Evolutionary conservation across 768 basidiomycete genomes (phyloP), one percentile per base, ranked within the genome.

Genomic region (Termitomyces bulborhizus): DNA sequence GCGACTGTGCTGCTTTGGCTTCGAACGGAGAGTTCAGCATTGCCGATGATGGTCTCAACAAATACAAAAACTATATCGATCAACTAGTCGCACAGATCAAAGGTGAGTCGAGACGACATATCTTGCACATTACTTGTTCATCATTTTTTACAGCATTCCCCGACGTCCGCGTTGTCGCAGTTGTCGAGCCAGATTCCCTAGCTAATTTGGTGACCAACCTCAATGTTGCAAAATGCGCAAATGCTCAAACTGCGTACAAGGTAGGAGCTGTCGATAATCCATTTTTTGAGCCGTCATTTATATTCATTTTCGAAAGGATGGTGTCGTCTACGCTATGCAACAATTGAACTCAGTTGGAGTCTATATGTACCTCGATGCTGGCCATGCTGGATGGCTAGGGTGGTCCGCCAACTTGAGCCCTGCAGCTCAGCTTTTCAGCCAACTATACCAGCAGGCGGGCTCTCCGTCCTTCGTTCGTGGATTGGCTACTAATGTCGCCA

Each of bases 171-270:
- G 79, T 86, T 58, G 76, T 85, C 43, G 83, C 84, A 47, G 81
- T 84, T 65, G 76, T 84, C 52, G 84, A 85, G 67, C 83, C 84
- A 57, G 84, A 85, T 67, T 83, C 83, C 41, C 70, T 86, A 45
- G 84, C 83, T 56, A 85, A 85, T 72, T 63, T 86, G 62, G 84
- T 86, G 62, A 85, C 83, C 65, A 86, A 85, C 76, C 61, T 84
- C 66, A 82, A 67, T 67, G 79, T 83, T 36, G 59, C 69, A 37
- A 82, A 84, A 65, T 84, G 83, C 66, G 63, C 75, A 45, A 73
- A 73, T 58, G 84, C 83, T 18, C 71, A 80, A 60, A 66, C 69
- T 34, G 76, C 79, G 15, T 83, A 85, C 72, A 71, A 76, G 63
- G 73, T 72, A 57, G n/a, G 67, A 51, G 18, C 16, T 16, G 3